Conservation (phyloP, 495 filamentous ascomycete species). For the Chaetomidium leptoderma region DNA sequence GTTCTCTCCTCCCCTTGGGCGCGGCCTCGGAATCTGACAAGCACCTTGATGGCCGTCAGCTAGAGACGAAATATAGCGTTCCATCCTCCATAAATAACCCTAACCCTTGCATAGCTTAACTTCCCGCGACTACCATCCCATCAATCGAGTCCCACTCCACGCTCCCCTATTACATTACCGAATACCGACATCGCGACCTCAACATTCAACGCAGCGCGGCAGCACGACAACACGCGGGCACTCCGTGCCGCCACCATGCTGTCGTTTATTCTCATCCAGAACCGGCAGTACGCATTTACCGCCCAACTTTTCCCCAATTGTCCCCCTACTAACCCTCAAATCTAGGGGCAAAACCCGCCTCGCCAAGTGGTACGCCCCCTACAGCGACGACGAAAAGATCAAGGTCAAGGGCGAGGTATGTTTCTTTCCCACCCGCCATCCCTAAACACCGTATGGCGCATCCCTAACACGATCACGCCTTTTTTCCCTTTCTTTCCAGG, state of each 20-base stretch:
- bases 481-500: slow-evolving; percentile 39
- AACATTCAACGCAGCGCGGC: slow-evolving; percentile 10
- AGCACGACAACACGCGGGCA: slow-evolving; percentile 12
- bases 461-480: slow-evolving; percentile 8
- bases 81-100: slow-evolving; percentile 5
- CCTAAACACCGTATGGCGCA: no score
- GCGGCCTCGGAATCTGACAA: not conserved
- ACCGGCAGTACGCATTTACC: slow-evolving; percentile 68
- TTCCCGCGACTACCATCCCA: no score
- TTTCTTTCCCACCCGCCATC: slow-evolving; percentile 7
- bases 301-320: not conserved
- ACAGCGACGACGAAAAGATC: slow-evolving; percentile 95
- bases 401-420: slow-evolving; percentile 84
- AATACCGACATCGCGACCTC: not conserved
- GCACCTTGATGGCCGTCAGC: slow-evolving; percentile 2
- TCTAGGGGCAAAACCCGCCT: slow-evolving; percentile 93
- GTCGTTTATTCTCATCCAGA: slow-evolving; percentile 95
- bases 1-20: not conserved
- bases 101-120: slow-evolving; percentile 11
- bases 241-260: slow-evolving; percentile 47
- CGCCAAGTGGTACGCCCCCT: slow-evolving; percentile 98
- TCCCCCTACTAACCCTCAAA: not conserved
- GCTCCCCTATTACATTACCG: not conserved
- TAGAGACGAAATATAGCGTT: not conserved
- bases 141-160: not conserved